Base-by-base conservation (phyloP, 306 rosid genomes). In the Vigna angularis region DNA sequence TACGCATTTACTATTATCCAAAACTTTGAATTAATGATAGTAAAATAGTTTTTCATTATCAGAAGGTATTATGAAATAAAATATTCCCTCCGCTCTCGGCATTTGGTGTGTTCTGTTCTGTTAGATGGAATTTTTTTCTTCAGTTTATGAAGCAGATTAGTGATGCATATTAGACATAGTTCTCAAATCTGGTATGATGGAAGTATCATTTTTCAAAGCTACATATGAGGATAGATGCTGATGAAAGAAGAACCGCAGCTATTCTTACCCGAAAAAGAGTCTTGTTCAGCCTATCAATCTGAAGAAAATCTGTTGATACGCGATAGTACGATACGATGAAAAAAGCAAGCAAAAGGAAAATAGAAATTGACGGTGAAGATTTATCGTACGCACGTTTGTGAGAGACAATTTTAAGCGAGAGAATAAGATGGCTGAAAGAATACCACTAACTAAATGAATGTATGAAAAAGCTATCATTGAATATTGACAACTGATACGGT, bases 401-500 rank as follows among this genome's bases (percentile, higher is more conserved):
- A 73, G 44, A 24, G 67, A 73, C 20, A 38, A 22, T 38, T 22
- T 38, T 40, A 20, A 10, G 67, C 10, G 55, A 57, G 55, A 57
- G 68, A 42, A 73, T 44, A 45, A 73, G 26, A 22, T 26, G 10
- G 68, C 11, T 20, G 28, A 57, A 73, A 42, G 45, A 73, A 57
- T 44, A 57, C 26, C 42, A 22, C 58, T 17, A 62, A 62, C 58
- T 12, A 48, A 62, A 14, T 74, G 73, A 55, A 76, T 18, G 36
- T 24, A 70, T 70, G n/a, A 70, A 59, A 26, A 59, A 48, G 58
- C 45, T 3, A 59, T 49, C 14, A 16, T 28, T 66, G 67, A 75
- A 34, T 67, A 73, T 56, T 26, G 69, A 80, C 44, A 26, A 58
- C 3, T 58, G 53, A 66, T 30, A 76, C 66, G 55, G 66, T 65